A percentile compares a stretch with the other conserved stretches of the same genome.
These are phyloP conservation scores for Tricholoma sp. DNA, from an alignment of 768 basidiomycete species.

Conservation along the genomic window DNA sequence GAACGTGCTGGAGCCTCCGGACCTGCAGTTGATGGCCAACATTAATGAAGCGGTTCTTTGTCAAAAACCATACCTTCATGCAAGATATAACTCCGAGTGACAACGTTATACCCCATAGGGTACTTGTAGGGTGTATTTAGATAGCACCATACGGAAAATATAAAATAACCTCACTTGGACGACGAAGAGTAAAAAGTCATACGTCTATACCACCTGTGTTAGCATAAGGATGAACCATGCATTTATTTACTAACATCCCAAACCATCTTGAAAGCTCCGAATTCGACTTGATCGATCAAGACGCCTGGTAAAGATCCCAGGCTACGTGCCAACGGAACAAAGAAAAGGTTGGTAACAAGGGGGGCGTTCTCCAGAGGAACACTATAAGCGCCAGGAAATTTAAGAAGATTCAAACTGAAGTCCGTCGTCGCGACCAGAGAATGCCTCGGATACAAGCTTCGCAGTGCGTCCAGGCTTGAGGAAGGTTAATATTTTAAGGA, in stretches of 20 bases:
- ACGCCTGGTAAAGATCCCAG: slow-evolving; percentile 42
- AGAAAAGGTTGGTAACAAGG: slow-evolving; percentile 44
- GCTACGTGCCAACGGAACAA: slow-evolving; percentile 42
- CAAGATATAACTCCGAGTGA: slow-evolving; percentile 43
- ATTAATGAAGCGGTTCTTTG: not conserved
- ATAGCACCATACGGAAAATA: slow-evolving; percentile 2
- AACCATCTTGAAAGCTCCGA: slow-evolving; percentile 47
- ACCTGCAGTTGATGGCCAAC: slow-evolving; percentile 18
- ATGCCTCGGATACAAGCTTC: slow-evolving; percentile 55
- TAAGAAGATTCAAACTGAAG: slow-evolving; percentile 39
- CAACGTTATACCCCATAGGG: slow-evolving; percentile 23
- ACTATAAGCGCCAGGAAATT: slow-evolving; percentile 44
- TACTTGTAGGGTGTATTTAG: slow-evolving; percentile 18
- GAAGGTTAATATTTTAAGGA: not conserved
- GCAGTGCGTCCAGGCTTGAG: slow-evolving; percentile 42
- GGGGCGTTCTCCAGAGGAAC: slow-evolving; percentile 44
- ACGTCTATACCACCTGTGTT: slow-evolving; percentile 31
- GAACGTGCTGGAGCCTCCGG: slow-evolving; percentile 45
- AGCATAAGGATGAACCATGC: not conserved
- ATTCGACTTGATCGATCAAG: slow-evolving; percentile 44
- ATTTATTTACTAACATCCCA: slow-evolving; percentile 49
- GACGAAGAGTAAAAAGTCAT: slow-evolving; percentile 51
- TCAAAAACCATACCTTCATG: slow-evolving; percentile 45
- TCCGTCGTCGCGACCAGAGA: slow-evolving; percentile 53
- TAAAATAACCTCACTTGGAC: slow-evolving; percentile 38